Evolutionary conservation across 441 rosid species (phyloP).

Genomic region (Populus trichocarpa): DNA sequence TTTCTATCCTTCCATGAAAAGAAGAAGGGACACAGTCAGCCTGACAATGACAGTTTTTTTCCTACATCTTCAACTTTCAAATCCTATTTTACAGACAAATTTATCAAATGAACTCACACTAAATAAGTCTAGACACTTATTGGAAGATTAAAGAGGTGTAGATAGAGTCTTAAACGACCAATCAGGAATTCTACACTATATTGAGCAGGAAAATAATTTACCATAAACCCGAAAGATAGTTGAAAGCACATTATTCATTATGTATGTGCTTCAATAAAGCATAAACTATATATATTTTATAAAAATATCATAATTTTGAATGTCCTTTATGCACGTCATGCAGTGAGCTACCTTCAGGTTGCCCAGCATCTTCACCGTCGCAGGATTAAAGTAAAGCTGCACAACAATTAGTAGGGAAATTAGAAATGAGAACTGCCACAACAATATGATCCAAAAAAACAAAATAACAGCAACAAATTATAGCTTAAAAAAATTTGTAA

Average conservation of each 20-base stretch:
- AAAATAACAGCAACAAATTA: background rate
- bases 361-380: conserved; percentile 99
- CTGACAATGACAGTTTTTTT: background rate
- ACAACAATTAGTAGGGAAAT: conserved; percentile 19
- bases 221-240: background rate
- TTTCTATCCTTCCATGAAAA: background rate
- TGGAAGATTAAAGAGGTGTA: background rate
- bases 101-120: background rate
- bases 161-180: background rate
- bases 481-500: background rate
- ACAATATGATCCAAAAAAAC: background rate
- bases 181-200: background rate
- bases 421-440: background rate
- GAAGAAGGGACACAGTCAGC: background rate
- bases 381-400: conserved; percentile 98
- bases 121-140: background rate
- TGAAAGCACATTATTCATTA: conserved; percentile 2
- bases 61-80: background rate
- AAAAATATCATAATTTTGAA: background rate
- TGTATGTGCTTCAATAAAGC: background rate
- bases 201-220: background rate
- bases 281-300: background rate
- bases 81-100: background rate
- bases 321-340: background rate
- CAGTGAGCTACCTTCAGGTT: conserved; percentile 67